A percentile compares a stretch with the other conserved stretches of the same genome.
Evolutionary conservation across 2,329 filamentous ascomycete genomes (phyloP).

Genomic region (Leptodontidium sp.): DNA sequence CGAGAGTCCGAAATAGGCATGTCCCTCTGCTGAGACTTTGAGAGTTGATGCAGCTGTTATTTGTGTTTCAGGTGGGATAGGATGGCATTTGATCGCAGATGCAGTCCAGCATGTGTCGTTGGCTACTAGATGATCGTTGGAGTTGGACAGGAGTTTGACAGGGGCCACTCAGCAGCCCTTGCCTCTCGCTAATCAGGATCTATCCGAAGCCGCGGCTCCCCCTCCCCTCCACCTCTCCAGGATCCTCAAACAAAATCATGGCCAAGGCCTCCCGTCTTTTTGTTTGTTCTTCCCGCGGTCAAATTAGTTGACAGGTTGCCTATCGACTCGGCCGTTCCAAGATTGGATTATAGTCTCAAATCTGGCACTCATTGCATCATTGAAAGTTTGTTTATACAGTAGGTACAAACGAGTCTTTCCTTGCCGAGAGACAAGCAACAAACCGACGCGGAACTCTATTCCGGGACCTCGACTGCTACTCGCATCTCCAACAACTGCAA

Average conservation of each 20-base stretch:
- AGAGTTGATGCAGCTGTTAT: background rate
- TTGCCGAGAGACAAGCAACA: background rate
- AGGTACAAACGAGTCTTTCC: background rate
- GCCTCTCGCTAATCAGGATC: slow-evolving; percentile 30
- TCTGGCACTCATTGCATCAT: background rate
- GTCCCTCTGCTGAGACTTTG: background rate
- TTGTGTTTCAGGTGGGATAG: slow-evolving; percentile 1
- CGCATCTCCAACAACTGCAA: background rate
- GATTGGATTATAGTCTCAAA: background rate
- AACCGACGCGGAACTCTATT: background rate
- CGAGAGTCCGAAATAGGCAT: background rate
- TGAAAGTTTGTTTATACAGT: background rate
- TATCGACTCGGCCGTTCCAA: background rate
- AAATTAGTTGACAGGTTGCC: background rate
- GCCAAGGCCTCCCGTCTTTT: background rate
- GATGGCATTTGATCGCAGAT: slow-evolving; percentile 5
- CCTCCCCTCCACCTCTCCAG: background rate
- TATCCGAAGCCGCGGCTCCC: background rate
- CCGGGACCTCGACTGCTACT: background rate
- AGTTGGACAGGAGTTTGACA: slow-evolving; percentile 18
- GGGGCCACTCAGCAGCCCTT: slow-evolving; percentile 23
- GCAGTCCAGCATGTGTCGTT: slow-evolving; percentile 26
- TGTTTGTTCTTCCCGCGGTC: slow-evolving; percentile 1
- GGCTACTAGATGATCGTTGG: slow-evolving; percentile 22
- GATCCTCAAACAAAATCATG: background rate